Base-by-base conservation (phyloP, 352 stramenopile genomes). In the Thraustotheca clavata region DNA sequence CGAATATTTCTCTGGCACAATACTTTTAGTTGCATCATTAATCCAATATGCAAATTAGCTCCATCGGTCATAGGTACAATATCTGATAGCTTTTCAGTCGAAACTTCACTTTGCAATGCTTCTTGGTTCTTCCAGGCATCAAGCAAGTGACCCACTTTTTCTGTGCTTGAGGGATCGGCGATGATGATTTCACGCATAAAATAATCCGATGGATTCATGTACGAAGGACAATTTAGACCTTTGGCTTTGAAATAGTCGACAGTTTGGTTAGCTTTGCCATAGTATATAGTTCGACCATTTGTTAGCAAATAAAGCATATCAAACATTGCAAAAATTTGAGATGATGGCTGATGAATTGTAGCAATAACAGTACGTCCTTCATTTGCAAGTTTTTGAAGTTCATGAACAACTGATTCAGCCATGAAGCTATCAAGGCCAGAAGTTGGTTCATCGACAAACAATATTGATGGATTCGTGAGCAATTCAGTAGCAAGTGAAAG, bases 381-480 rank as follows among this genome's bases (percentile, higher is more conserved):
- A 63, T 86, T 80, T 6, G 87, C 86, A 18, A 97, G 70, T 36
- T 87, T 76, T 35, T 79, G 77, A 3, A 88, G 62, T 29, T 81
- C 76, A 0, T 71, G 35, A 31, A 89, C 63, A 0, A 86, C 67
- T 5, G 60, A 60, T 46, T 87, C 72, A 2, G 76, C 73, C 31
- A 75, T 74, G 69, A 77, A 80, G 48, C 76, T 76, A 61, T 87
- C 79, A 22, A 87, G 70, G 26, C 68, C 85, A 22, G 68, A 67
- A 16, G 81, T 92, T 3, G 87, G 83, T 67, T 96, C 87, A 47
- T 97, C 87, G 11, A 88, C 69, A 16, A 96, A 75, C 36, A 97
- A 40, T 4, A 94, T 61, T 47, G 85, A 85, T 18, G 88, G 86
- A 59, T 89, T 77, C 0, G 62, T 74, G n/a, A 86, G 52, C 5